These are phyloP conservation scores for Chrysoporthe deuterocubensis DNA, from an alignment of 2,329 filamentous ascomycete genomes.

Conservation along the genomic window DNA sequence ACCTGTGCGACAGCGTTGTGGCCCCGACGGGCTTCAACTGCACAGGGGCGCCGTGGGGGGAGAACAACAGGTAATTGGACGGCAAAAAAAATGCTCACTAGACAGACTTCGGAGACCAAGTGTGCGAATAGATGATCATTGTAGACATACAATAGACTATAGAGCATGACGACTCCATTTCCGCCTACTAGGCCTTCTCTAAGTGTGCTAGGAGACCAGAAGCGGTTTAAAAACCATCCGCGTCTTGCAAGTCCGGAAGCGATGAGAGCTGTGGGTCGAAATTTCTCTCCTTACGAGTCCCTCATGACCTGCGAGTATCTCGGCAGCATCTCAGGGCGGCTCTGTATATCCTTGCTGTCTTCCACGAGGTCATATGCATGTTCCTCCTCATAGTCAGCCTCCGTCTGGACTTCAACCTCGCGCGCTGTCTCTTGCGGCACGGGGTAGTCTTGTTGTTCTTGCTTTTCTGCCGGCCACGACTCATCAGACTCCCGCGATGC, in stretches of 20 bases:
- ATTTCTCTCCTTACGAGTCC: neutral
- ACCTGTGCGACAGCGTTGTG: constrained; percentile 27
- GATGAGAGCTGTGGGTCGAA: neutral
- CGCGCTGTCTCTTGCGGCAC: neutral
- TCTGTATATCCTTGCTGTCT: neutral
- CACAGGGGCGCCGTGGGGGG: constrained; percentile 26
- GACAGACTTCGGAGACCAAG: neutral
- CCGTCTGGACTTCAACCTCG: neutral
- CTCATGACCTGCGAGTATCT: constrained; percentile 20
- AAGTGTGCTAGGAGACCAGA: no score
- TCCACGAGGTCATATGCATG: neutral
- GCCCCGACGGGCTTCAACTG: constrained; percentile 25
- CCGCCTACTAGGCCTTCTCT: no score
- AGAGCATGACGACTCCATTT: neutral
- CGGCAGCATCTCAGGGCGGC: neutral
- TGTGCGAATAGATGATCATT: neutral
- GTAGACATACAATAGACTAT: neutral
- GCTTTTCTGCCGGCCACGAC: neutral
- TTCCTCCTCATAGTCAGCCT: neutral
- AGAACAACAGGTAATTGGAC: constrained; percentile 19
- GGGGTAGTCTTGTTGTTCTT: neutral
- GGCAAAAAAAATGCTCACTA: neutral
- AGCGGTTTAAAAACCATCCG: neutral
- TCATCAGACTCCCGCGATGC: neutral
- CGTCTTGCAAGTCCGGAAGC: neutral